These are phyloP conservation scores for Zymoseptoria pseudotritici DNA, from an alignment of 2,329 filamentous ascomycete genomes.

Conservation along the genomic window DNA sequence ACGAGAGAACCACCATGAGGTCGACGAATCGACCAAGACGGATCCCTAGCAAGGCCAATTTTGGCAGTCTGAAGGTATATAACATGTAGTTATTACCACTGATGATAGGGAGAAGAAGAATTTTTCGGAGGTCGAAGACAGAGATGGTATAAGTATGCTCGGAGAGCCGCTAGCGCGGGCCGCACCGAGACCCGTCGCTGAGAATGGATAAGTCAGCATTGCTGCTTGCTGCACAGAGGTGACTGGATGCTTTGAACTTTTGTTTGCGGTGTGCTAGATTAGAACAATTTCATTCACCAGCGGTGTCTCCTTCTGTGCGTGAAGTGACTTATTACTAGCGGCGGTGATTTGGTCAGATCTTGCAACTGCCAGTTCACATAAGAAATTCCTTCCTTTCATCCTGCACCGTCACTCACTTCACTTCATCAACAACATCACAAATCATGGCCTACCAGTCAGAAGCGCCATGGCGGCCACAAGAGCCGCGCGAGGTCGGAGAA, in stretches of 20 bases:
- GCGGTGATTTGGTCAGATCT: not conserved
- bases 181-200: no score
- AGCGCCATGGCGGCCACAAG: conserved; percentile 61
- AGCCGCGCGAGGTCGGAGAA: conserved; percentile 57
- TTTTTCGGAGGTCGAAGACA: no score
- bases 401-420: no score
- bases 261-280: not conserved
- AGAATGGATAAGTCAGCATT: no score
- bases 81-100: no score
- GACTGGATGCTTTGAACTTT: not conserved
- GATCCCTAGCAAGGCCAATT: conserved; percentile 28
- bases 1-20: conserved; percentile 35
- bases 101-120: no score
- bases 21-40: conserved; percentile 15
- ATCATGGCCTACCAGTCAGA: conserved; percentile 47
- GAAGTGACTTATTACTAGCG: not conserved
- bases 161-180: no score
- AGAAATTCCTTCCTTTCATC: not conserved
- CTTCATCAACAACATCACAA: not conserved
- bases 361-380: not conserved
- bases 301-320: not conserved
- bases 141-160: no score
- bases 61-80: no score
- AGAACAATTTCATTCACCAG: not conserved
- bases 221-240: no score